Conservation (phyloP, 78 protist species). For the Dictyostelium firmibasis region DNA sequence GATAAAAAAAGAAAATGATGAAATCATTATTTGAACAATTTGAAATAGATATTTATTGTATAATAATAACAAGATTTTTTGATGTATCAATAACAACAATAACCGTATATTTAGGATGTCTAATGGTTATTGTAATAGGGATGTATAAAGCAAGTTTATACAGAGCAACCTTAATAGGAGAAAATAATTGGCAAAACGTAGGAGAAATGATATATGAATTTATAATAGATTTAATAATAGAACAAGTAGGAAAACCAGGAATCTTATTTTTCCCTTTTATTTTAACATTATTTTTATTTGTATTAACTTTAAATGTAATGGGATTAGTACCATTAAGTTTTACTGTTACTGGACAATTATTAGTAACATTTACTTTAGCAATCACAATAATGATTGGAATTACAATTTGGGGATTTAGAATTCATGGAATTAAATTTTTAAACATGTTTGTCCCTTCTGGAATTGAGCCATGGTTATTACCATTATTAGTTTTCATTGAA, state of each 20-base stretch:
- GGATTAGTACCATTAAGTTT: constrained; percentile 21
- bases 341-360: constrained; percentile 11
- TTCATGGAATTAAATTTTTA: constrained; percentile 15
- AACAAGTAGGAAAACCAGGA: constrained; percentile 14
- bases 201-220: constrained; percentile 17
- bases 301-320: constrained; percentile 2
- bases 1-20: neutral
- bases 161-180: constrained; percentile 5
- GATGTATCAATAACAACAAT: constrained; percentile 23
- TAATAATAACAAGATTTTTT: neutral
- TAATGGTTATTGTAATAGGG: constrained; percentile 11
- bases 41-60: neutral
- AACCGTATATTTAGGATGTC: neutral
- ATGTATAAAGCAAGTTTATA: neutral
- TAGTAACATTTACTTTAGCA: constrained; percentile 17
- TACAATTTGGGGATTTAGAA: constrained; percentile 2
- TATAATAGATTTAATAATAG: neutral
- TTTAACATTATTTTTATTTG: neutral
- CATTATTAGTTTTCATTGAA: constrained; percentile 19
- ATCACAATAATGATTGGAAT: constrained; percentile 3
- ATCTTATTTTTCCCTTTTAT: constrained; percentile 10
- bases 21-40: constrained; percentile 21
- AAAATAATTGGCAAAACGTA: neutral
- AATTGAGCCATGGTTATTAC: constrained; percentile 27
- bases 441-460: constrained; percentile 13